Evolutionary conservation across 805 yeast species (phyloP).

Genomic region (Saccharomycopsis guyanensis): DNA sequence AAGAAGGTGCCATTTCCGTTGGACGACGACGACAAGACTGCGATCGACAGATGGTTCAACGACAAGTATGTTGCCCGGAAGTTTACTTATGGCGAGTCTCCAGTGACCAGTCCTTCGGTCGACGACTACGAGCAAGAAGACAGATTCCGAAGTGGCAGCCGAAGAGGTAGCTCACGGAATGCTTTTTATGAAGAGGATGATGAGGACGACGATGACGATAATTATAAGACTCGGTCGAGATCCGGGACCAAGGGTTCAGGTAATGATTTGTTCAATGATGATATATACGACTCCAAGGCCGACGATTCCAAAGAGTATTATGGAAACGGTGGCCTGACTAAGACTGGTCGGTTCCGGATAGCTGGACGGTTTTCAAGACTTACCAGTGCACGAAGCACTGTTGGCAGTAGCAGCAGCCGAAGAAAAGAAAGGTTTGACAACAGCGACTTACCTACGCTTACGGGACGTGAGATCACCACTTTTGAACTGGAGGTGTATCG

Average conservation of each 20-base stretch:
- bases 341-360: conserved; percentile 8
- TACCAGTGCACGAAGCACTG: not conserved
- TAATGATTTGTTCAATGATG: conserved; percentile 11
- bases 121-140: not conserved
- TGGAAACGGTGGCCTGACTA: conserved; percentile 9
- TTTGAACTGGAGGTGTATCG: conserved; percentile 46
- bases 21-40: conserved; percentile 64
- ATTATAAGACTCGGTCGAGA: conserved; percentile 3
- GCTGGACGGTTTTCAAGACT: conserved; percentile 6
- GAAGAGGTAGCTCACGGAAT: conserved; percentile 2
- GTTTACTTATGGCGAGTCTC: conserved; percentile 24
- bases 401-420: conserved; percentile 21
- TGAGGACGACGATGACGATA: conserved; percentile 7
- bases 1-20: conserved; percentile 60
- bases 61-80: conserved; percentile 63
- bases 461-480: conserved; percentile 46
- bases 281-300: conserved; percentile 7
- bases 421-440: conserved; percentile 21
- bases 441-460: conserved; percentile 32
- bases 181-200: conserved; percentile 13
- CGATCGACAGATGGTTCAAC: conserved; percentile 50
- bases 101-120: not conserved
- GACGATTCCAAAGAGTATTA: conserved; percentile 15
- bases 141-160: not conserved
- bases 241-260: not conserved